Conservation (phyloP, 2,329 filamentous ascomycete genomes). For the Bipolaris sorokiniana region DNA sequence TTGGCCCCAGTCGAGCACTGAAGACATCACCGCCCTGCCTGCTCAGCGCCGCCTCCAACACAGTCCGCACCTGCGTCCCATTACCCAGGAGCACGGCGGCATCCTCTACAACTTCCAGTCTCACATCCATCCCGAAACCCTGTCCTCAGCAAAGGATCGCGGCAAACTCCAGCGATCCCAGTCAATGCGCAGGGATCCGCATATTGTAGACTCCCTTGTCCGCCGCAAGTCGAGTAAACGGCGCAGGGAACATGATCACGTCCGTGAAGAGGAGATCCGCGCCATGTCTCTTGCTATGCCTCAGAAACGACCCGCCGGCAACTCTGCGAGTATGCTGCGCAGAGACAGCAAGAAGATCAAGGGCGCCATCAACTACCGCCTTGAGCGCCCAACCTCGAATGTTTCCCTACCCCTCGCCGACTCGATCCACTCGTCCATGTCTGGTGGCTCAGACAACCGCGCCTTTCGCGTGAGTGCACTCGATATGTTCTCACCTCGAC, state of each 20-base stretch:
- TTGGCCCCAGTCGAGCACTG: slow-evolving; percentile 42
- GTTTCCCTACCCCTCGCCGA: slow-evolving; percentile 75
- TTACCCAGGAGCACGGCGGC: slow-evolving; percentile 49
- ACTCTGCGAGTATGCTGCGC: slow-evolving; percentile 65
- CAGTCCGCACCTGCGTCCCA: slow-evolving; percentile 57
- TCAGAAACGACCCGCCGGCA: slow-evolving; percentile 65
- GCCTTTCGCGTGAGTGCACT: slow-evolving; percentile 82
- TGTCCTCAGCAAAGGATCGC: slow-evolving; percentile 47
- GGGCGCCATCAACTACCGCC: slow-evolving; percentile 60
- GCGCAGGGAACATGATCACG: slow-evolving; percentile 68
- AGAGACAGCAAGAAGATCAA: slow-evolving; percentile 71
- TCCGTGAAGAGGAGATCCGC: slow-evolving; percentile 86
- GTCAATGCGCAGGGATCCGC: slow-evolving; percentile 62
- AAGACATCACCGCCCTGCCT: slow-evolving; percentile 58
- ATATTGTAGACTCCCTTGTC: slow-evolving; percentile 62
- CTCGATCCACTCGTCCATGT: slow-evolving; percentile 78
- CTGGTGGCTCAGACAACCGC: slow-evolving; percentile 73
- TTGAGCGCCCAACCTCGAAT: slow-evolving; percentile 70
- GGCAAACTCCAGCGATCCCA: slow-evolving; percentile 56
- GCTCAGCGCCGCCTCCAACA: slow-evolving; percentile 48
- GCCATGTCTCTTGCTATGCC: slow-evolving; percentile 77
- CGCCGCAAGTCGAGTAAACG: slow-evolving; percentile 76
- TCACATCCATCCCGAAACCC: slow-evolving; percentile 45
- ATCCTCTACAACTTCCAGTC: slow-evolving; percentile 55
- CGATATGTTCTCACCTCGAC: slow-evolving; percentile 82